Evolutionary conservation across 805 yeast species (phyloP), one percentile per base, ranked within the genome.

Genomic region (Zygotorulaspora sp.): DNA sequence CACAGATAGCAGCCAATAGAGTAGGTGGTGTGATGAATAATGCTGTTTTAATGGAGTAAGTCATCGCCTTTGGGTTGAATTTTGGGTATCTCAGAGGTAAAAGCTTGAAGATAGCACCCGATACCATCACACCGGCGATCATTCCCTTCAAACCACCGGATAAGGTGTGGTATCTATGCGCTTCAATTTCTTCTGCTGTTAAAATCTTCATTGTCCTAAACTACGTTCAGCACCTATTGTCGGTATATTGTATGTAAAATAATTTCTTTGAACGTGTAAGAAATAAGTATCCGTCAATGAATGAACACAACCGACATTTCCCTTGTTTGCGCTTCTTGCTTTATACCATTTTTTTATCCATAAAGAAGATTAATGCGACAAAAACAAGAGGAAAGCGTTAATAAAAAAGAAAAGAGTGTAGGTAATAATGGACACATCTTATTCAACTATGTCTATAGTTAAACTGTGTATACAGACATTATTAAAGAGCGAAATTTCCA

Each of bases 11-110:
- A 7, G 79, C 72, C 18, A 71, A 49, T 28, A 78, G 62, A 2
- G 82, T 73, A 21, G 84, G 80, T 10, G 95, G 94, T 23, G 77
- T 71, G 40, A 81, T 74, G 49, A 75, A 75, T 36, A 79, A 59
- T 5, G 86, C 85, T 2, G 90, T 78, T 47, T 72, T 71, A 44
- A 79, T 66, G 10, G 77, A 68, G 69, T 72, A 77, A n/a, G 80
- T 69, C 47, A 74, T 49, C 22, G 56, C 63, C 26, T 49, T 46
- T 15, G 65, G 65, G 22, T 58, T 52, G 50, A 74, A 63, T 6
- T 63, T 50, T 18, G 80, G 79, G 47, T 50, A 74, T 40, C 62
- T 61, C 43, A 63, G 64, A 6, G 74, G 74, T 21, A 77, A 78
- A 18, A 68, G 51, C 32, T 72, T 72, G 52, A 71, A 75, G 33